Evolutionary conservation across 2,329 filamentous ascomycete species (phyloP).

Genomic region (Leptographium wingfieldii): DNA sequence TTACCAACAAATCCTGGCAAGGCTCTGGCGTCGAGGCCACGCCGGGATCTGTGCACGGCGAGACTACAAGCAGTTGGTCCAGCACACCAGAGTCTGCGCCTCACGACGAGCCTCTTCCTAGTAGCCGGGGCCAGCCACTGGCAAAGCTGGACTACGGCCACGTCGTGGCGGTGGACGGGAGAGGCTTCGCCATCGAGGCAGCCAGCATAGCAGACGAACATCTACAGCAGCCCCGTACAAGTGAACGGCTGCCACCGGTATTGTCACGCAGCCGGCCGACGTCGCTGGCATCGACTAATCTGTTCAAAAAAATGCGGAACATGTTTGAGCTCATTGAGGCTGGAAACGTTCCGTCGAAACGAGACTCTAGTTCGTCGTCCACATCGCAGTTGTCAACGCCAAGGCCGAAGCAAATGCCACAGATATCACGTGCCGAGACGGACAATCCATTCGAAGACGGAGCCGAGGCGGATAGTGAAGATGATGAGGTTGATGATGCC

Average conservation of each 20-base stretch:
- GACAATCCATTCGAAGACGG: not conserved
- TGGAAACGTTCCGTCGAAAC: not conserved
- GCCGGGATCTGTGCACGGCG: constrained; percentile 22
- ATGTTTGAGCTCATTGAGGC: constrained; percentile 24
- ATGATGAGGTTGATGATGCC: constrained; percentile 12
- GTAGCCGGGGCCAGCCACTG: no score
- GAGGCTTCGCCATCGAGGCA: not conserved
- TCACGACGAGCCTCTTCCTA: not conserved
- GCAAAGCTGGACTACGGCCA: constrained; percentile 13
- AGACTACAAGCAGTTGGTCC: constrained; percentile 22
- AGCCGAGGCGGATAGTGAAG: constrained; percentile 11
- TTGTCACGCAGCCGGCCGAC: not conserved
- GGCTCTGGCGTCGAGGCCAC: constrained; percentile 17
- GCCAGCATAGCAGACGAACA: not conserved
- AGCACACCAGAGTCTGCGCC: constrained; percentile 8
- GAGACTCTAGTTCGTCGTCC: not conserved
- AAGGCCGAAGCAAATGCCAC: not conserved
- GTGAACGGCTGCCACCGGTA: not conserved
- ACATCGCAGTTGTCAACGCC: not conserved
- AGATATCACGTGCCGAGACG: no score
- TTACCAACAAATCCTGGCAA: constrained; percentile 21
- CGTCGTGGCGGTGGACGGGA: constrained; percentile 3
- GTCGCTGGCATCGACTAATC: constrained; percentile 5
- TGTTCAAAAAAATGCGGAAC: constrained; percentile 28
- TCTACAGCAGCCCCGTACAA: no score